Evolutionary conservation across 2,329 filamentous ascomycete genomes (phyloP), one percentile per base, ranked within the genome.

Genomic region (Pestalotiopsis sp.): DNA sequence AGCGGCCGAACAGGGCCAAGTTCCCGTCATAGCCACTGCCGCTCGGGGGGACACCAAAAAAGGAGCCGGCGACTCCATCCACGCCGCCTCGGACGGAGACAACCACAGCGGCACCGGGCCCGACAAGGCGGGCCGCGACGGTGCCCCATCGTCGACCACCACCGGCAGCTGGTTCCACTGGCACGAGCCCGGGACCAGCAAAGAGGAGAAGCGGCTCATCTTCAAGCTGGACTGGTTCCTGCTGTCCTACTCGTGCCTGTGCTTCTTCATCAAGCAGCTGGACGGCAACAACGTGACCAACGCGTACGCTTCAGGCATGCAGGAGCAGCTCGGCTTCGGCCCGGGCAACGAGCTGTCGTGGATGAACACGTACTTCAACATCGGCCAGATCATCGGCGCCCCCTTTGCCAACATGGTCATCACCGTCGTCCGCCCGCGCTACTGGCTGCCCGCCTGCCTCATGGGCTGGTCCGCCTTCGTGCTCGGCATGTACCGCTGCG

Each of bases 261-360:
- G 80, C 27, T 85, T 81, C 68, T 86, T 85, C 69, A 78, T 83
- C 70, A 86, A 86, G 69, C 77, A 79, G 74, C 79, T 86, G 11
- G 84, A 86, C 70, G 78, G 80, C 57, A 81, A 80, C 69, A 84
- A 84, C 68, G 75, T 86, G 58, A 81, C 81, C 69, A 86, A 86
- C 72, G 85, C 85, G 3, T 87, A 84, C 67, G 78, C 83, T 23
- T 80, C 81, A 31, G 81, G 85, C 70, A 84, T 86, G 84, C 71
- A 78, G 65, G 79, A 85, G 68, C 80, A 86, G 62, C 79, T 88
- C 3, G 70, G 78, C 38, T 80, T 86, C 73, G 78, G 81, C 56
- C 73, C 73, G 2, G 75, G 80, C 62, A 79, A 85, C 70, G 76
- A 83, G 71, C 77, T 83, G 25, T 80, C 75, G 17, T 84, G 80